Evolutionary conservation across 2,329 filamentous ascomycete genomes (phyloP), one percentile per base, ranked within the genome.

Genomic region (Nannizzia gypsea): DNA sequence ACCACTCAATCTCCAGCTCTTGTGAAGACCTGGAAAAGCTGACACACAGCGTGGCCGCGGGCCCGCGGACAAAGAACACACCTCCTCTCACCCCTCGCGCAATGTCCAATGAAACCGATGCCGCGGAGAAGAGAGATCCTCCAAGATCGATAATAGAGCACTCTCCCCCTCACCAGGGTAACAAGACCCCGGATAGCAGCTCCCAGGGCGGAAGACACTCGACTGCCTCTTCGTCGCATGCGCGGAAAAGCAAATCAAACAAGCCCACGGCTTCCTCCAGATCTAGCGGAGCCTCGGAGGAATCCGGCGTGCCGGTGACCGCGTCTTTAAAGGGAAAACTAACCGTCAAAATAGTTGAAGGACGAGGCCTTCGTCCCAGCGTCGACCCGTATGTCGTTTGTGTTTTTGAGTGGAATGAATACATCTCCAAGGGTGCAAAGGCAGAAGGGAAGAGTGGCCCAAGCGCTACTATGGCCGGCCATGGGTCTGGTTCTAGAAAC

Each of bases 361-460:
- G 88, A 55, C 83, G 90, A 67, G 89, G 89, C 8, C 76, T 99
- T 58, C 83, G 87, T 62, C 89, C 85, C 61, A 90, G 90, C 70
- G 84, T 85, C 61, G 89, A 96, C 68, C 93, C 93, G 1, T 99
- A 99, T 68, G 89, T 96, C 58, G 90, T 99, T 9, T 95, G 89
- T 61, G 91, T 96, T 26, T 99, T 97, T 69, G 93, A 99, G 72
- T 88, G 90, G 72, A 96, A 92, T 69, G 93, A 99, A 73, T 87
- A 95, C 67, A 96, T 99, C 60, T 97, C 93, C 0, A 87, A 89
- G 60, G 90, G 90, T 1, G 89, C 91, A 11, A 83, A 86, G 64
- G 77, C 59, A n/a, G 80, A 83, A 61, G 81, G 81, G 59, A 68
- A 82, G 80, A 65, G 80, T 76, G 66, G 77, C 15, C 13, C 13